Percentiles rank a stretch among this genome's conserved stretches.
These are phyloP conservation scores for Puya raimondii DNA, from an alignment of 176 grass and related monocot genomes.

Conservation along the genomic window DNA sequence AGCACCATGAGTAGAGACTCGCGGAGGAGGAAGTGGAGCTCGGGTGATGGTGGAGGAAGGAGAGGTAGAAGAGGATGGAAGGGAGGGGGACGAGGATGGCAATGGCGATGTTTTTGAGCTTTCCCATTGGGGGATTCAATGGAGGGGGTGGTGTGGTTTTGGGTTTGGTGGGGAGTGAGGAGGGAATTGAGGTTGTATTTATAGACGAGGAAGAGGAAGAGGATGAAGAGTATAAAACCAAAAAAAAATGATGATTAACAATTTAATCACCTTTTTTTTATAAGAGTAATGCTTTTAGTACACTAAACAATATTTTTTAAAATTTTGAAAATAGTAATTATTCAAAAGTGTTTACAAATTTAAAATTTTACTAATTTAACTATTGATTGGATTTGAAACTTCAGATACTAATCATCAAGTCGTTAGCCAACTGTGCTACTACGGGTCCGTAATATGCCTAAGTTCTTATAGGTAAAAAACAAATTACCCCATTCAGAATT, in stretches of 20 bases:
- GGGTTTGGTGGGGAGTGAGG: not conserved
- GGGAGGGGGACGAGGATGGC: conserved; percentile 68
- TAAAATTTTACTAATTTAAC: too few relatives aligned
- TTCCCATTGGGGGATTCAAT: conserved; percentile 11
- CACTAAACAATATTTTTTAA: not conserved
- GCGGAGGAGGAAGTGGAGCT: not conserved
- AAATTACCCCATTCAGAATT: too few relatives aligned
- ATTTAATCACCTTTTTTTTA: not conserved
- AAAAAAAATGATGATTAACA: conserved; percentile 1
- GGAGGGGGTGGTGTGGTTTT: not conserved
- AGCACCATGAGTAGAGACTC: conserved; percentile 52
- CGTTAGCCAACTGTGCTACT: too few relatives aligned
- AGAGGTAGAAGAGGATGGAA: conserved; percentile 75
- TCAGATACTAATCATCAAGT: too few relatives aligned
- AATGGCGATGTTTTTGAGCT: conserved; percentile 52
- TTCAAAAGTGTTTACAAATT: too few relatives aligned
- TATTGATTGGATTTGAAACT: too few relatives aligned
- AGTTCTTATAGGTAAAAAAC: too few relatives aligned
- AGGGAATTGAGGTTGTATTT: conserved; percentile 9
- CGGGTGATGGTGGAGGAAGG: conserved; percentile 29
- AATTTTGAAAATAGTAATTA: too few relatives aligned
- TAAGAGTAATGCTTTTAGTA: not conserved
- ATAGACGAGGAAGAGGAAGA: not conserved
- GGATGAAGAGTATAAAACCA: not conserved
- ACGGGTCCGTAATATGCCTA: too few relatives aligned